Evolutionary conservation across 1,284 basidiomycete genomes (phyloP), one percentile per base, ranked within the genome.

Genomic region (Cryptococcus depauperatus): DNA sequence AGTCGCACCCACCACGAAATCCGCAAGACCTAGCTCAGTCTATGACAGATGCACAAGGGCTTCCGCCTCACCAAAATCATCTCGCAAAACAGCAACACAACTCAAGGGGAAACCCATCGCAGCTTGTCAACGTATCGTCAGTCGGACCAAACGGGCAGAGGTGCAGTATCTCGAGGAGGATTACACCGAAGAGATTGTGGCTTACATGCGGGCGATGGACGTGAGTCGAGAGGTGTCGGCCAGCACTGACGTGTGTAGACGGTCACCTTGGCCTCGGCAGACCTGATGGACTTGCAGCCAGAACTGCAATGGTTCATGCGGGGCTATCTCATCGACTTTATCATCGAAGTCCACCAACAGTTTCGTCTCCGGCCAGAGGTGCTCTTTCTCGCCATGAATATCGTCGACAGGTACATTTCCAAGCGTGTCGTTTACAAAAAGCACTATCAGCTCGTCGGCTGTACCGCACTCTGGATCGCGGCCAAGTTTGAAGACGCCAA

Each of bases 401-500:
- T 99, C 67, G 84, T 98, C 69, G 95, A 99, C 73, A 90, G 95
- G 59, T 99, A 98, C 72, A 89, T 98, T 25, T 97, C 95, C 43
- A 90, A 92, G 59, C 87, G 95, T 37, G 85, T 98, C 57, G 95
- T 98, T 45, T 97, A 91, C 75, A 91, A 92, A 76, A 95, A 95
- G 72, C 95, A 99, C 73, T 98, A 97, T 70, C 95, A 99, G 68
- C 85, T 99, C 42, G 93, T 98, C 43, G 95, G 95, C 27, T 98
- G 95, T 63, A 89, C 93, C 11, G 91, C 95, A 18, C 78, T 99
- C 4, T 93, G 93, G 90, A 97, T 98, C 59, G 95, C 95, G 5
- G 87, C 95, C 61, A 99, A 99, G 74, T 99, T 95, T 62, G 95
- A 99, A 73, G 95, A 99, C 66, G 85, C 92, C 34, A 98, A 99